Evolutionary conservation across 345 rosid species (phyloP), one percentile per base, ranked within the genome.

Genomic region (Salix caprea): DNA sequence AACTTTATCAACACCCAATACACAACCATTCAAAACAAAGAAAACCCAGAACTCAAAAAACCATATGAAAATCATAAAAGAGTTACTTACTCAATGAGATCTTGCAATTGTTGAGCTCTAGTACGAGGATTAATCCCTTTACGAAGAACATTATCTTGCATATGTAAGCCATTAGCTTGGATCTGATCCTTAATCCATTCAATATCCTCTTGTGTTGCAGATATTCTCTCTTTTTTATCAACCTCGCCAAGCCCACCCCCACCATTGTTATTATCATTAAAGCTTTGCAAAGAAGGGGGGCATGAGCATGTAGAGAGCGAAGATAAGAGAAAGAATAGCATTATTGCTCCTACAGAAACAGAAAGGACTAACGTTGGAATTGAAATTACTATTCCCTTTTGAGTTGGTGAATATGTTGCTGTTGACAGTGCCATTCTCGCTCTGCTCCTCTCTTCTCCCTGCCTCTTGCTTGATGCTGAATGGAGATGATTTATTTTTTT

Each of bases 91-190:
- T 88, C 87, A 48, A 67, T 72, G 42, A 94, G 98, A 92, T 92
- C 98, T 56, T 86, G 80, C 42, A 96, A 90, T 81, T 96, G 99
- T 77, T 94, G 97, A 81, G 86, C 95, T 54, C 99, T 83, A 32
- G 99, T 89, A 50, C 99, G 91, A 34, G 99, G 99, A 82, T 94
- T 96, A 26, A 96, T 96, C 69, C 97, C 99, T 76, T 96, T 96
- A 5, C 99, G 86, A 2, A 94, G 90, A 76, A 92, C 94, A 87
- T 92, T 96, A 23, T 90, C 89, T 75, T 86, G 92, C 99, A 96
- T 94, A 75, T 92, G 98, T 79, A 96, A 79, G 24, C 99, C 99
- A 37, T 96, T 94, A 36, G 65, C 81, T 71, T 84, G 87, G 88
- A 96, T 94, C 91, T 92, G 97, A 87, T 86, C 90, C 82, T 82